phyloP scores from a whole-genome alignment of 805 yeast genomes.

The Candida nemodendra region DNA sequence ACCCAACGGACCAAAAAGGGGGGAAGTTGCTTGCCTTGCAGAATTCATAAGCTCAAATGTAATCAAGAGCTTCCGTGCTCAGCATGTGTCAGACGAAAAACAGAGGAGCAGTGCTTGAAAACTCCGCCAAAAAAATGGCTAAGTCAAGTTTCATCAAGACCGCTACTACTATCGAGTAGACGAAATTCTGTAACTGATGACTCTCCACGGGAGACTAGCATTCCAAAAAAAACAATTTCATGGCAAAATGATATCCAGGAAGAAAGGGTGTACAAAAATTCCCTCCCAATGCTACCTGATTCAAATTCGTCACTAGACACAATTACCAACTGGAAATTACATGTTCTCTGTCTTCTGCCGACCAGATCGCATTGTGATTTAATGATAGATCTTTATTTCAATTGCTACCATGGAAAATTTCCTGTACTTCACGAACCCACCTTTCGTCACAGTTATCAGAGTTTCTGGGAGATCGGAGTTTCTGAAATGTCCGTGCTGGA shows the following conservation, averaged over 20 bases:
- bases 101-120: constrained; percentile 31
- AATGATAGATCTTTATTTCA: constrained; percentile 10
- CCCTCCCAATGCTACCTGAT: neutral
- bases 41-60: constrained; percentile 13
- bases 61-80: constrained; percentile 13
- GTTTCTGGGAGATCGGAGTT: constrained; percentile 5
- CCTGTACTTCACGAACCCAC: constrained; percentile 12
- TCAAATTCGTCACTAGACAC: neutral
- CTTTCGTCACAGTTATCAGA: constrained; percentile 4
- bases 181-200: too few relatives aligned
- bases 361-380: constrained; percentile 9
- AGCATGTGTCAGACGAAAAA: constrained; percentile 10
- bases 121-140: constrained; percentile 17
- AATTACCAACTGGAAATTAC: constrained; percentile 6
- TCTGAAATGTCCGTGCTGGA: constrained; percentile 7
- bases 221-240: neutral
- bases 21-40: constrained; percentile 9
- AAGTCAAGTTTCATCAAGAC: constrained; percentile 2
- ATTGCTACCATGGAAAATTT: constrained; percentile 3
- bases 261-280: constrained; percentile 1
- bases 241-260: neutral
- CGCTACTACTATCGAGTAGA: too few relatives aligned
- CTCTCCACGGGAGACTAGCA: too few relatives aligned
- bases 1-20: constrained; percentile 5
- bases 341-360: constrained; percentile 13